A percentile compares a stretch with the other conserved stretches of the same genome.
These are phyloP conservation scores for Diutina mesorugosa DNA, from an alignment of 1,139 yeast species.

Conservation along the genomic window DNA sequence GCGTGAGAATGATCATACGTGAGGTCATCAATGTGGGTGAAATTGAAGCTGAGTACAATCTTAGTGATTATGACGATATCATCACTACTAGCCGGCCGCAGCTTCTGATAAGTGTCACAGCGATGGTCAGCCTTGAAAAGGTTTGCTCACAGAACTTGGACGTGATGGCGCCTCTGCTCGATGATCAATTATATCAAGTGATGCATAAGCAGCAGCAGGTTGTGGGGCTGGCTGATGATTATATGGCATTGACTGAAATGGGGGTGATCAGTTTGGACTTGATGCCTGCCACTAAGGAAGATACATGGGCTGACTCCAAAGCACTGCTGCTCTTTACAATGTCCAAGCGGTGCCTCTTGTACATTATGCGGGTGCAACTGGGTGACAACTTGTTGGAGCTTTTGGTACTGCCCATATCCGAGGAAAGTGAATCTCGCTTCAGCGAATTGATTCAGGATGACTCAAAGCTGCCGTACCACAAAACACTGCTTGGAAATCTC, in stretches of 20 bases:
- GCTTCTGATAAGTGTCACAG: slow-evolving; percentile 48
- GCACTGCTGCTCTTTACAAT: slow-evolving; percentile 53
- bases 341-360: slow-evolving; percentile 68
- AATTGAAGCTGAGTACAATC: slow-evolving; percentile 47
- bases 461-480: slow-evolving; percentile 17
- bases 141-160: slow-evolving; percentile 42
- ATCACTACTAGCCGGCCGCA: slow-evolving; percentile 55
- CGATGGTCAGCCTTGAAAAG: slow-evolving; percentile 50
- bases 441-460: slow-evolving; percentile 42
- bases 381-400: slow-evolving; percentile 64
- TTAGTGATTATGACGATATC: slow-evolving; percentile 61
- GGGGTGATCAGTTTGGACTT: slow-evolving; percentile 27
- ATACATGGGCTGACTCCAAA: slow-evolving; percentile 29
- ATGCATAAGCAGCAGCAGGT: slow-evolving; percentile 22
- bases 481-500: slow-evolving; percentile 39
- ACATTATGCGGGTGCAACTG: slow-evolving; percentile 71
- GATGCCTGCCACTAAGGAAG: slow-evolving; percentile 39
- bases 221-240: slow-evolving; percentile 25
- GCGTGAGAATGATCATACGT: slow-evolving; percentile 29
- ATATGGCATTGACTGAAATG: slow-evolving; percentile 27
- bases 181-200: slow-evolving; percentile 45
- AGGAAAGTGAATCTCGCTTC: slow-evolving; percentile 54
- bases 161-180: slow-evolving; percentile 30
- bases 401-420: slow-evolving; percentile 57
- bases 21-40: slow-evolving; percentile 42